Percentiles rank a stretch among this genome's conserved stretches.
Conservation (phyloP, 805 yeast genomes). For the Hanseniaspora pseudoguilliermondii region DNA sequence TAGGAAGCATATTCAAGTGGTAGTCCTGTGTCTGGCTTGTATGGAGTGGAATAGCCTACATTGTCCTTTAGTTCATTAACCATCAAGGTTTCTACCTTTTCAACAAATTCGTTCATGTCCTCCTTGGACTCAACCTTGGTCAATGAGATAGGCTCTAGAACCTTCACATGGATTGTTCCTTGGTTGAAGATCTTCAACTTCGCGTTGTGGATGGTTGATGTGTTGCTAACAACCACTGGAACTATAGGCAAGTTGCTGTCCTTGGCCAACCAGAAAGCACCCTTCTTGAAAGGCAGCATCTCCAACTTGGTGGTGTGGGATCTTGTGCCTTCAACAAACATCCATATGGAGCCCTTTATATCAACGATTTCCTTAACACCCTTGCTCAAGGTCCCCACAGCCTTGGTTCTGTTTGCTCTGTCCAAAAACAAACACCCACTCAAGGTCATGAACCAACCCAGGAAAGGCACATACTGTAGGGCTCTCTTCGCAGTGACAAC, state of each 20-base stretch:
- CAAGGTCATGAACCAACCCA: conserved; percentile 93
- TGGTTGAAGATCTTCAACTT: conserved; percentile 50
- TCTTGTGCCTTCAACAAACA: conserved; percentile 97
- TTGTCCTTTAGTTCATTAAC: conserved; percentile 23
- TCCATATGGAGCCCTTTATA: conserved; percentile 62
- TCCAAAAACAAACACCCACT: conserved; percentile 88
- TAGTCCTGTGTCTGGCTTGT: conserved; percentile 21
- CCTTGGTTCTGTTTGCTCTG: conserved; percentile 61
- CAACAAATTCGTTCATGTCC: conserved; percentile 52
- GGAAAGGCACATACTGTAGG: conserved; percentile 69
- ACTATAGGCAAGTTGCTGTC: conserved; percentile 82
- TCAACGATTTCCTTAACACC: conserved; percentile 53
- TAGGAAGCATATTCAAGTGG: conserved; percentile 20
- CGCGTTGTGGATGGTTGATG: conserved; percentile 57
- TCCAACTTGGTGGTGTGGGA: conserved; percentile 58
- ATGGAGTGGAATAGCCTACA: conserved; percentile 31
- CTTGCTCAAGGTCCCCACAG: conserved; percentile 56
- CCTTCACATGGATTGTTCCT: conserved; percentile 68
- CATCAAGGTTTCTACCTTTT: conserved; percentile 50
- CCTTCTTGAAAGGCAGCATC: conserved; percentile 83
- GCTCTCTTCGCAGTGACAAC: conserved; percentile 86
- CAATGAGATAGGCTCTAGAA: conserved; percentile 70
- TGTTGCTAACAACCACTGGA: conserved; percentile 80
- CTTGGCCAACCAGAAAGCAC: conserved; percentile 94
- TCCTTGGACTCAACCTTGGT: conserved; percentile 48